These are phyloP conservation scores for Crucihimalaya himalaica DNA, from an alignment of 345 rosid species.

Conservation along the genomic window DNA sequence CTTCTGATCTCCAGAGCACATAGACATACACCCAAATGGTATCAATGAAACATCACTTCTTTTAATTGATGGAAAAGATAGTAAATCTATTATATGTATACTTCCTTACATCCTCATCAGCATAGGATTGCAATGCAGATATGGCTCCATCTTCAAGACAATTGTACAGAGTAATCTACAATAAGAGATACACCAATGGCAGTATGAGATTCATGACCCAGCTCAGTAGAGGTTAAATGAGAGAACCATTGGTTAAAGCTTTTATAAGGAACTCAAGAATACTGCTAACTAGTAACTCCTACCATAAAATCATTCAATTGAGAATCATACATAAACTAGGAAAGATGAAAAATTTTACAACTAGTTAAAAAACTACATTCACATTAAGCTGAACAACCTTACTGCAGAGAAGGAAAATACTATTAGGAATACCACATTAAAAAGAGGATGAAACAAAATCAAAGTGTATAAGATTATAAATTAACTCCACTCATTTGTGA, in stretches of 20 bases:
- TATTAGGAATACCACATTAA: neutral
- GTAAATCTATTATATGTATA: constrained; percentile 2
- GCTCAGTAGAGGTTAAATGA: constrained; percentile 12
- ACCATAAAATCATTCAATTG: neutral
- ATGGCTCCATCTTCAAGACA: constrained; percentile 92
- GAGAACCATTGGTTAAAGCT: neutral
- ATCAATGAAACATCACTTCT: constrained; percentile 28
- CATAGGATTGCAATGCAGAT: constrained; percentile 74
- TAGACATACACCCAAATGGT: constrained; percentile 45
- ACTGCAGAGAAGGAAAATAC: neutral
- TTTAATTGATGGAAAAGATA: constrained; percentile 16
- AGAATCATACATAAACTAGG: no score
- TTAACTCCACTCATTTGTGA: neutral
- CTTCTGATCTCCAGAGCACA: constrained; percentile 78
- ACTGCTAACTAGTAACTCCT: constrained; percentile 7
- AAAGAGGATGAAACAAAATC: neutral
- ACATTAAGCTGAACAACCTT: neutral
- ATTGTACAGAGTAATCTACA: constrained; percentile 88
- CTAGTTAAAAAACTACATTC: neutral
- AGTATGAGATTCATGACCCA: constrained; percentile 15
- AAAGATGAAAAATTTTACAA: neutral
- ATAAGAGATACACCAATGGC: constrained; percentile 20
- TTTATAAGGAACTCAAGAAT: neutral
- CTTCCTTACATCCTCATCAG: constrained; percentile 88
- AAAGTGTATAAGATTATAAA: neutral